Evolutionary conservation across 1,284 basidiomycete species (phyloP).

Genomic region (Cutaneotrichosporon daszewskae): DNA sequence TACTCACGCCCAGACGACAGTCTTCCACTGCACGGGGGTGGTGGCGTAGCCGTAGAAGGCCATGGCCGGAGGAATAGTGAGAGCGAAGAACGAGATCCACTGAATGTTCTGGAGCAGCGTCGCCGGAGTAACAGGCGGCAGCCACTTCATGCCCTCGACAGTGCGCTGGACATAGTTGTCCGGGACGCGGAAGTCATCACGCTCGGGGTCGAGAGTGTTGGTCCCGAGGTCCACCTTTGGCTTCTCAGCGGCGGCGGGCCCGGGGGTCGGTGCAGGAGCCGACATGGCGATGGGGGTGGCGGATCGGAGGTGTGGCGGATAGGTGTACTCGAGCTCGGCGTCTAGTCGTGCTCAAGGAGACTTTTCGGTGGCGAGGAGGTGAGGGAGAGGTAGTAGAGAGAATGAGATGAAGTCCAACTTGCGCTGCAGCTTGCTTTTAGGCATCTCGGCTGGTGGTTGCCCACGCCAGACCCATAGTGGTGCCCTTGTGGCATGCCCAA

Average conservation of each 20-base stretch:
- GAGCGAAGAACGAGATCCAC: conserved; percentile 65
- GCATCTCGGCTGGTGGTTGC: background rate
- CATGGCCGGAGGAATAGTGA: conserved; percentile 65
- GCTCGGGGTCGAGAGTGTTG: conserved; percentile 11
- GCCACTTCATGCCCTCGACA: conserved; percentile 63
- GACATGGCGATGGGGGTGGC: background rate
- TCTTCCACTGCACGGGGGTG: conserved; percentile 61
- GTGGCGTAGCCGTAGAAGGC: conserved; percentile 63
- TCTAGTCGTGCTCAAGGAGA: conserved; percentile 3
- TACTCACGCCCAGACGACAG: conserved; percentile 57
- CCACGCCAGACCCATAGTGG: background rate
- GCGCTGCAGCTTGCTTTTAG: background rate
- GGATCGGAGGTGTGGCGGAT: background rate
- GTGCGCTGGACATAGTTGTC: conserved; percentile 87
- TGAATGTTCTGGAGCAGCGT: conserved; percentile 69
- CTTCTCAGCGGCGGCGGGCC: background rate
- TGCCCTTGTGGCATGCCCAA: background rate
- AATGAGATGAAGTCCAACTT: background rate
- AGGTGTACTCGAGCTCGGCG: background rate
- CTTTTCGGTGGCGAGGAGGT: background rate
- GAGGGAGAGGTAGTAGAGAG: background rate
- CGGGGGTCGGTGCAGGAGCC: background rate
- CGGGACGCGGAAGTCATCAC: conserved; percentile 55
- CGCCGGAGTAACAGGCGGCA: conserved; percentile 68
- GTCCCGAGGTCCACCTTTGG: background rate